Evolutionary conservation across 2,329 filamentous ascomycete species (phyloP), one percentile per base, ranked within the genome.

Genomic region (Coleophoma crateriformis): DNA sequence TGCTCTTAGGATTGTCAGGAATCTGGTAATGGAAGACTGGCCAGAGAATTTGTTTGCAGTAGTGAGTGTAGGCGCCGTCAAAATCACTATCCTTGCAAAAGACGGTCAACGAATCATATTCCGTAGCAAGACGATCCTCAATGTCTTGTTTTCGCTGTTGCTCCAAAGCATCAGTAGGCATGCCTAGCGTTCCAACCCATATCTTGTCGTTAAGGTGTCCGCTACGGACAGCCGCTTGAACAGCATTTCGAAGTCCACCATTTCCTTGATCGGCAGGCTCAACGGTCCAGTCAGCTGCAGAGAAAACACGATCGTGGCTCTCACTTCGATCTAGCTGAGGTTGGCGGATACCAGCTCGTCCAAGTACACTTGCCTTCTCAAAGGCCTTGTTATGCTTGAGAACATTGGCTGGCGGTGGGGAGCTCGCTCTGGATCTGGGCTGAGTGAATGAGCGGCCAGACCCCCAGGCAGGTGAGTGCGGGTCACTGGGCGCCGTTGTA

Each of bases 21-120:
- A 97, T 95, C 68, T 96, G 91, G 67, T 97, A 97, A 70, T 97
- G 91, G 68, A 97, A 95, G 52, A 96, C 91, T 1, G 92, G 92
- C 92, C 92, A 97, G 7, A 97, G 76, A 49, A 97, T 96, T 64
- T 92, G 90, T 73, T 97, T 97, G 83, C 91, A 96, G 66, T 94
- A 97, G 69, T 96, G 91, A 12, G 86, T 82, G 64, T 97, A 97
- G 69, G 96, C 91, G 1, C 91, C 90, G 62, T 96, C 87, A 64
- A 96, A 90, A 68, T 97, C 91, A 64, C 87, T 90, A 70, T 97
- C 92, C 53, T 83, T 87, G 67, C 88, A 87, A 66, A 87, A 95
- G 33, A 96, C 90, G 2, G 87, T 83, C 57, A 95, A 69, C 61
- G 89, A 90, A 58, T 94, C 83, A 65, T 88, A 85, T 63, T 96